phyloP scores from a whole-genome alignment of 257 asterid genomes.

The Solanum bulbocastanum region DNA sequence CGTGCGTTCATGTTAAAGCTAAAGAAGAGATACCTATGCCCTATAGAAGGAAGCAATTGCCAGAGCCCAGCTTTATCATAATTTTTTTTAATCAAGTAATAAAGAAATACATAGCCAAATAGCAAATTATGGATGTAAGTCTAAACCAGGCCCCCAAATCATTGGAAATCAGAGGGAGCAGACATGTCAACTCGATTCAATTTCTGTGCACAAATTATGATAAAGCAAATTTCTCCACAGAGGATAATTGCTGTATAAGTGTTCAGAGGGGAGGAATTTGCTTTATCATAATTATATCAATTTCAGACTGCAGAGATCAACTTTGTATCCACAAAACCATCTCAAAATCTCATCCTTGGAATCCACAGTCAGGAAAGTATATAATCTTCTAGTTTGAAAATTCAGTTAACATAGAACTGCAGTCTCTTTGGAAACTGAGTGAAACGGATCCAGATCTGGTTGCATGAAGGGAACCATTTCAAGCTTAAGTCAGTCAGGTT shows the following conservation, averaged over 20 bases:
- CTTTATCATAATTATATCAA: no score
- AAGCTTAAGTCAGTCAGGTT: not conserved
- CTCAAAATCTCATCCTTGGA: not conserved
- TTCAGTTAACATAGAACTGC: not conserved
- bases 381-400: not conserved
- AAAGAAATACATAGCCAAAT: not conserved
- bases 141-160: not conserved
- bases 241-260: not conserved
- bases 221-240: not conserved
- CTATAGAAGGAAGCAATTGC: not conserved
- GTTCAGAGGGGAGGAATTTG: not conserved
- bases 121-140: not conserved
- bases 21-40: no score
- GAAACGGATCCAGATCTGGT: not conserved
- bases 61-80: not conserved
- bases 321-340: not conserved
- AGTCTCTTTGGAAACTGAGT: not conserved
- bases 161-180: not conserved
- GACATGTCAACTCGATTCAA: not conserved
- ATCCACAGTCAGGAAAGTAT: not conserved
- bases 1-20: no score
- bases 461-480: not conserved
- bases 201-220: not conserved
- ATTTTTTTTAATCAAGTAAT: not conserved
- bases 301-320: not conserved